Percentiles rank a stretch among this genome's conserved stretches.
phyloP scores from a whole-genome alignment of 2,329 filamentous ascomycete genomes.

The Colletotrichum incanum region DNA sequence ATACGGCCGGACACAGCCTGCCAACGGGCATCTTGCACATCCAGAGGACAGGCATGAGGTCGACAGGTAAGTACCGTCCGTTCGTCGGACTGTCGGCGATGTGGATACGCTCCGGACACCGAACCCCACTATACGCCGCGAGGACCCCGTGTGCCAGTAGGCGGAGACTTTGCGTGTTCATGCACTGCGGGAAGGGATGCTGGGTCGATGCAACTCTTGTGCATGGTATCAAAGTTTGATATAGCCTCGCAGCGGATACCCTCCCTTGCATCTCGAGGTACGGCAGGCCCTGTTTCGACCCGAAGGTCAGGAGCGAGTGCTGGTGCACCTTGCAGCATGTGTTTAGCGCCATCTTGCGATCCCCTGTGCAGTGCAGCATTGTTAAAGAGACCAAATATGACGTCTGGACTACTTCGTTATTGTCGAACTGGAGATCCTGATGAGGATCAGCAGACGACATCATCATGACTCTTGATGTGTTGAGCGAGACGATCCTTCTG shows the following conservation, averaged over 20 bases:
- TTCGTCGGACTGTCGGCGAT: neutral
- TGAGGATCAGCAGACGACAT: neutral
- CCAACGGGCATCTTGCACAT: neutral
- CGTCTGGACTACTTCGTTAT: neutral
- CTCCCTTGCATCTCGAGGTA: neutral
- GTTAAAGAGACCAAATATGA: neutral
- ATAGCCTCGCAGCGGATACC: neutral
- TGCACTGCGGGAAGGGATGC: conserved; percentile 15
- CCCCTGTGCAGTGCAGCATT: neutral
- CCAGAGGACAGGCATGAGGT: too few species aligned
- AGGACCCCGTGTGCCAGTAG: neutral
- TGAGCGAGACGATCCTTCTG: neutral
- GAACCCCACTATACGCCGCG: neutral
- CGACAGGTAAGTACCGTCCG: too few species aligned
- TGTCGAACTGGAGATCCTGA: neutral
- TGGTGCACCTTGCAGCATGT: neutral
- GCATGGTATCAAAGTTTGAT: conserved; percentile 7
- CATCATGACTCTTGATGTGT: neutral
- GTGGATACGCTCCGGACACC: neutral
- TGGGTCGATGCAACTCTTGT: conserved; percentile 12
- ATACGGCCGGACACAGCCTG: too few species aligned
- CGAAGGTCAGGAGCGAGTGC: too few species aligned
- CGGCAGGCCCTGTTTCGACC: neutral
- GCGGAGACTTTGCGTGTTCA: conserved; percentile 1
- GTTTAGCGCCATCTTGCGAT: neutral